Conservation (phyloP, 2,329 filamentous ascomycete genomes). For the Trichoderma lentiforme region DNA sequence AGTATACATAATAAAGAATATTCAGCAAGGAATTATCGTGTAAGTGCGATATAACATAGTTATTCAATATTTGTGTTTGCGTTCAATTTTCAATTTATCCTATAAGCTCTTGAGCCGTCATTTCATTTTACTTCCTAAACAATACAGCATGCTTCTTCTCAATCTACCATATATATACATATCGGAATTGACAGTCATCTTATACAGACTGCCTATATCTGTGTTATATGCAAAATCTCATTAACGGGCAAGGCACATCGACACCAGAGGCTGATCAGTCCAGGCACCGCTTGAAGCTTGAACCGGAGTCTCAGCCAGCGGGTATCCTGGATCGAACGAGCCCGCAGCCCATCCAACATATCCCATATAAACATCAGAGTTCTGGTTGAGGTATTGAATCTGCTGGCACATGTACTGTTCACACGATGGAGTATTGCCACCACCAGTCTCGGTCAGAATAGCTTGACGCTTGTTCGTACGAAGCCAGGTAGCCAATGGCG, state of each 20-base stretch:
- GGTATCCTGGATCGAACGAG: slow-evolving; percentile 6
- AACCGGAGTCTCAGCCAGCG: slow-evolving; percentile 1
- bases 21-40: not conserved
- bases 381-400: slow-evolving; percentile 1
- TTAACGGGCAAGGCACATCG: slow-evolving; percentile 2
- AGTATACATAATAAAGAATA: not conserved
- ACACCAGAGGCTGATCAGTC: not conserved
- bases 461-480: slow-evolving; percentile 7
- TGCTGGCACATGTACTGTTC: slow-evolving; percentile 4
- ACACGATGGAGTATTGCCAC: slow-evolving; percentile 2
- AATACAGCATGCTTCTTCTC: not conserved
- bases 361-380: slow-evolving; percentile 1
- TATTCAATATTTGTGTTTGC: not conserved
- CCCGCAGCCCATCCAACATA: slow-evolving; percentile 4
- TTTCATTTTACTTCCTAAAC: not conserved
- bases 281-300: not conserved
- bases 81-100: not conserved
- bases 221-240: not conserved
- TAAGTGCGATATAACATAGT: not conserved
- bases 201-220: not conserved
- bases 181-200: not conserved
- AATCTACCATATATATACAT: not conserved
- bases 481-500: slow-evolving; percentile 39
- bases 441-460: slow-evolving; percentile 12
- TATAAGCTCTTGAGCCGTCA: not conserved